A percentile compares a stretch with the other conserved stretches of the same genome.
phyloP scores from a whole-genome alignment of 2,329 filamentous ascomycete genomes.

The Hypoxylon sp. region DNA sequence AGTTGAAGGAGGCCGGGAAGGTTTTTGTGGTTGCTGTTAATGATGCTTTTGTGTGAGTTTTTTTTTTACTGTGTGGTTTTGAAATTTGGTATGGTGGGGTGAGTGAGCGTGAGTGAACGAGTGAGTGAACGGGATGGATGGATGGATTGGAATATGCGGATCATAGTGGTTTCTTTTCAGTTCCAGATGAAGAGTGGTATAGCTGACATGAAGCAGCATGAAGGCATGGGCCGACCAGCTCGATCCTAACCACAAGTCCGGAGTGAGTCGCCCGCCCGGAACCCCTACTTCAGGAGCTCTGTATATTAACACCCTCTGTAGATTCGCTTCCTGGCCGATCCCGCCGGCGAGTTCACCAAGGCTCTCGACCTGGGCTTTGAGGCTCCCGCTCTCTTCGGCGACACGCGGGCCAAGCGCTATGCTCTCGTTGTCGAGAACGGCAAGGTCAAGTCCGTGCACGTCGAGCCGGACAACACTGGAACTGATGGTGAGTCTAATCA shows the following conservation, averaged over 20 bases:
- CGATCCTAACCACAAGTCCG: slow-evolving; percentile 80
- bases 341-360: slow-evolving; percentile 83
- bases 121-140: background rate
- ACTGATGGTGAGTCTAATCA: slow-evolving; percentile 72
- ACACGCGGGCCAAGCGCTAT: slow-evolving; percentile 87
- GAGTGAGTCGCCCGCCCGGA: slow-evolving; percentile 69
- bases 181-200: background rate
- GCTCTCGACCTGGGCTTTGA: slow-evolving; percentile 89
- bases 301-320: slow-evolving; percentile 54
- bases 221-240: slow-evolving; percentile 88
- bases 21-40: slow-evolving; percentile 95
- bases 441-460: slow-evolving; percentile 83
- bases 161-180: background rate
- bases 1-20: slow-evolving; percentile 82
- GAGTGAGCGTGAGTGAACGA: background rate
- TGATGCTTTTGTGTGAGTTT: slow-evolving; percentile 88
- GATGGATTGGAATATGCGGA: background rate
- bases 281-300: background rate
- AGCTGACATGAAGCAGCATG: slow-evolving; percentile 70
- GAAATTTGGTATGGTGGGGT: background rate
- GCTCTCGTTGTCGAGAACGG: slow-evolving; percentile 87
- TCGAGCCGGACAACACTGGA: slow-evolving; percentile 92
- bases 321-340: slow-evolving; percentile 92
- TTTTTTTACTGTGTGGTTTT: slow-evolving; percentile 32
- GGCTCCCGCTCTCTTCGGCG: slow-evolving; percentile 83